Percentiles rank a stretch among this genome's conserved stretches.
phyloP scores from a whole-genome alignment of 768 basidiomycete species.

The Guyanaporus albipodus region DNA sequence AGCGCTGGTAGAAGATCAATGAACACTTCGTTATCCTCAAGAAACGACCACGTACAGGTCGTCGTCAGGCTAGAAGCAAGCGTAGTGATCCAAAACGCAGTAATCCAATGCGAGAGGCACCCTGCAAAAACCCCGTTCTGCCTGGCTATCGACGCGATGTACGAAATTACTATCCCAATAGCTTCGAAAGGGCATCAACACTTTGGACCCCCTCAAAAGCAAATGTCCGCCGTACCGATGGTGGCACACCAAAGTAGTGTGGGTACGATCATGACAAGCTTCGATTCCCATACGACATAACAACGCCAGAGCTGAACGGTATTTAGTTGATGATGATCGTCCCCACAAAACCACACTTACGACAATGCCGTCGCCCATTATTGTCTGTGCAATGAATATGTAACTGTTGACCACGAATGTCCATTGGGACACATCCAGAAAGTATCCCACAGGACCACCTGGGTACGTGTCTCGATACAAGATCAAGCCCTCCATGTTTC shows the following conservation, averaged over 20 bases:
- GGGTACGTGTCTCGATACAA: not conserved
- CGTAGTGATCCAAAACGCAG: not conserved
- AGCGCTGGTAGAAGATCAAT: not conserved
- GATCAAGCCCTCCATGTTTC: not conserved
- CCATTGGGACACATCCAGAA: constrained; percentile 2
- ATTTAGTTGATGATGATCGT: not conserved
- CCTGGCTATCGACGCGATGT: not conserved
- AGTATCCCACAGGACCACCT: not conserved
- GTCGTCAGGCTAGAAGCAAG: not conserved
- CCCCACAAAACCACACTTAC: constrained; percentile 6
- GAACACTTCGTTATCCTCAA: not conserved
- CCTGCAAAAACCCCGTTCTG: not conserved
- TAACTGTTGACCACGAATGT: constrained; percentile 26
- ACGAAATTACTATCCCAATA: not conserved
- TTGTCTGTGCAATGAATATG: constrained; percentile 15
- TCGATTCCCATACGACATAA: not conserved
- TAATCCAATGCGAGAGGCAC: not conserved
- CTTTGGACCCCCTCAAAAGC: not conserved
- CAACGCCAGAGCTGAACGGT: not conserved
- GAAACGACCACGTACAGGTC: not conserved
- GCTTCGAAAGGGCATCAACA: not conserved
- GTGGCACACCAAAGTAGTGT: not conserved
- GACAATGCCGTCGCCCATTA: constrained; percentile 22
- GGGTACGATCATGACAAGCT: not conserved
- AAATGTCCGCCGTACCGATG: not conserved